Conservation (phyloP, 495 filamentous ascomycete genomes). For the Umbilicaria muhlenbergii region DNA sequence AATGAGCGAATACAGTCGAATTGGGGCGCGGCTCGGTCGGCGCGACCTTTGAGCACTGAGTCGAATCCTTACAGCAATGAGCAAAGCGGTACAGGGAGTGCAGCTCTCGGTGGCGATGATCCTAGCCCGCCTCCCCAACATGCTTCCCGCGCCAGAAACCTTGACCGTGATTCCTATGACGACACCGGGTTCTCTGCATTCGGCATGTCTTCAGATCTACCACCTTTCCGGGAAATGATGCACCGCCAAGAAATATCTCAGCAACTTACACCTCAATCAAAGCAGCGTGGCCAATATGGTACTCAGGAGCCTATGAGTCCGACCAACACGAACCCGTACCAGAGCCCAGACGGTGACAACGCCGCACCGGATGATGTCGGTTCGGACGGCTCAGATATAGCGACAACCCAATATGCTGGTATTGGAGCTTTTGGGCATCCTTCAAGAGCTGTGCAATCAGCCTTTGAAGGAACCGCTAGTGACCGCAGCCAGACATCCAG, state of each 20-base stretch:
- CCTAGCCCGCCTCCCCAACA: constrained; percentile 40
- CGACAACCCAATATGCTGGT: constrained; percentile 36
- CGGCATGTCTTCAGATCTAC: constrained; percentile 65
- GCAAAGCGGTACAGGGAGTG: constrained; percentile 46
- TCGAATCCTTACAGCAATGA: constrained; percentile 65
- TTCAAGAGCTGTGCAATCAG: constrained; percentile 28
- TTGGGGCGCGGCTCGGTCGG: constrained; percentile 36
- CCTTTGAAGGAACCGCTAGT: constrained; percentile 48
- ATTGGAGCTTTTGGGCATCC: constrained; percentile 31
- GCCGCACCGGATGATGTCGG: constrained; percentile 52
- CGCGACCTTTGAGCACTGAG: constrained; percentile 45
- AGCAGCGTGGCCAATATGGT: constrained; percentile 30
- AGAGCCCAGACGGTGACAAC: constrained; percentile 76
- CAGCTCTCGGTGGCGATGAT: constrained; percentile 69
- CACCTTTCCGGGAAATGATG: constrained; percentile 47
- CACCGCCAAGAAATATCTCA: constrained; percentile 41
- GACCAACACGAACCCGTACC: constrained; percentile 94
- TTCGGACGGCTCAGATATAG: constrained; percentile 40
- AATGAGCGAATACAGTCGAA: constrained; percentile 29
- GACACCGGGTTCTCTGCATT: constrained; percentile 44
- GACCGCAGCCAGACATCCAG: constrained; percentile 87
- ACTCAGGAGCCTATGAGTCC: constrained; percentile 62
- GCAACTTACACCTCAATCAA: constrained; percentile 38
- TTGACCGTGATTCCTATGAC: constrained; percentile 35
- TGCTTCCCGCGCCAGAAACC: constrained; percentile 34